A percentile compares a stretch with the other conserved stretches of the same genome.
Conservation (phyloP, 257 asterid species). For the Linaria vulgaris region DNA sequence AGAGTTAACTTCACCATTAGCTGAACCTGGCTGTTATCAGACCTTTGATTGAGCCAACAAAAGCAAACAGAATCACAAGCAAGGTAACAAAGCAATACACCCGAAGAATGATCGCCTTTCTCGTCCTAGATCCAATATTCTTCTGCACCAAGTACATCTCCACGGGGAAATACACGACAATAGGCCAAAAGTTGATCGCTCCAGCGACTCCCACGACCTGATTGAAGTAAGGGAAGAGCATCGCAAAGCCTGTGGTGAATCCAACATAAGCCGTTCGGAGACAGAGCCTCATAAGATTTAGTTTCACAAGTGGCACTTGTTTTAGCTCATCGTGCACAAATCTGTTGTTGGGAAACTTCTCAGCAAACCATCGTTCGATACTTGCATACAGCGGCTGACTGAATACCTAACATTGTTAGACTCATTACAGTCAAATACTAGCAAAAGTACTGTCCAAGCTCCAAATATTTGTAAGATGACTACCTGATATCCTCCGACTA, state of each 20-base stretch:
- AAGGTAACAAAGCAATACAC: slow-evolving; percentile 40
- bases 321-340: slow-evolving; percentile 40
- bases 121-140: slow-evolving; percentile 40
- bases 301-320: slow-evolving; percentile 30
- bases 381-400: slow-evolving; percentile 71
- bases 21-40: slow-evolving; percentile 48
- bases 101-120: slow-evolving; percentile 44
- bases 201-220: slow-evolving; percentile 76
- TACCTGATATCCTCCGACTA: slow-evolving; percentile 87
- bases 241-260: slow-evolving; percentile 49
- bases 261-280: slow-evolving; percentile 61
- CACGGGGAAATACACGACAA: slow-evolving; percentile 67
- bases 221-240: slow-evolving; percentile 74
- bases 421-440: not conserved
- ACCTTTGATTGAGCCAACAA: slow-evolving; percentile 71
- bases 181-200: slow-evolving; percentile 76
- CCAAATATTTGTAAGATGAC: not conserved
- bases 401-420: slow-evolving; percentile 44
- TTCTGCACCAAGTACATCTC: slow-evolving; percentile 79
- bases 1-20: not conserved
- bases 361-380: slow-evolving; percentile 43
- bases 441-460: not conserved
- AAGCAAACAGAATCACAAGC: slow-evolving; percentile 55
- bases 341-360: slow-evolving; percentile 43
- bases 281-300: slow-evolving; percentile 50